Evolutionary conservation across 139 green algal genomes (phyloP).

Genomic region (Marvania coccoides): DNA sequence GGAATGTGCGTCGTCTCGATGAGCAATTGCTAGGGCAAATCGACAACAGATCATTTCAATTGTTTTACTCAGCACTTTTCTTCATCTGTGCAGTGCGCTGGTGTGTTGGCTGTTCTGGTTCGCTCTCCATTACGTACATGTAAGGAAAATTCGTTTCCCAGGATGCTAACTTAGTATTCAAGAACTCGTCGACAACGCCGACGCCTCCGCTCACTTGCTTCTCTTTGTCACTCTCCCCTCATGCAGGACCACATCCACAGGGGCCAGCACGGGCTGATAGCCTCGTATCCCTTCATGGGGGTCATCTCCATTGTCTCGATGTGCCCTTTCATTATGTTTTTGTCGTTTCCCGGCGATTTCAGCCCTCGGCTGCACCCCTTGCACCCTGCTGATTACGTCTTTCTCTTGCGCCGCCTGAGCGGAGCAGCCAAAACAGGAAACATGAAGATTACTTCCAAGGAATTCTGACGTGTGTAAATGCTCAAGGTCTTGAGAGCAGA

Average conservation of each 20-base stretch:
- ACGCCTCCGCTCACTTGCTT: too few species aligned
- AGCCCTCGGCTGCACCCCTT: neutral
- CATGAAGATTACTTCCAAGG: neutral
- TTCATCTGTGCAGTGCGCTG: too few species aligned
- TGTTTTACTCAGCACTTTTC: too few species aligned
- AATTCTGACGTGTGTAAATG: neutral
- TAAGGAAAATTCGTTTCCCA: too few species aligned
- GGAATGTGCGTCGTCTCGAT: too few species aligned
- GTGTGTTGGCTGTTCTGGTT: too few species aligned
- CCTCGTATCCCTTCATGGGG: constrained; percentile 1
- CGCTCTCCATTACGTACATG: too few species aligned
- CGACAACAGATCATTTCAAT: too few species aligned
- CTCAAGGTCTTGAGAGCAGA: too few species aligned
- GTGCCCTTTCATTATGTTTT: constrained; percentile 2
- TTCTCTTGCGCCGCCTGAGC: neutral
- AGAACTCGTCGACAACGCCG: too few species aligned
- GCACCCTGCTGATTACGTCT: neutral
- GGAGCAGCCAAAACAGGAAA: neutral
- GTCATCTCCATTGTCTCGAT: neutral
- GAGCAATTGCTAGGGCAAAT: too few species aligned
- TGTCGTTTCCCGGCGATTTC: constrained; percentile 6
- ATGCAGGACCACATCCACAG: constrained; percentile 8
- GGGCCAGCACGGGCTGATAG: neutral
- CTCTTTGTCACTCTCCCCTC: neutral
- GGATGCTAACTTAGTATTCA: too few species aligned